These are phyloP conservation scores for Solanum hybrid DNA, from an alignment of 305 asterid species.

Conservation along the genomic window DNA sequence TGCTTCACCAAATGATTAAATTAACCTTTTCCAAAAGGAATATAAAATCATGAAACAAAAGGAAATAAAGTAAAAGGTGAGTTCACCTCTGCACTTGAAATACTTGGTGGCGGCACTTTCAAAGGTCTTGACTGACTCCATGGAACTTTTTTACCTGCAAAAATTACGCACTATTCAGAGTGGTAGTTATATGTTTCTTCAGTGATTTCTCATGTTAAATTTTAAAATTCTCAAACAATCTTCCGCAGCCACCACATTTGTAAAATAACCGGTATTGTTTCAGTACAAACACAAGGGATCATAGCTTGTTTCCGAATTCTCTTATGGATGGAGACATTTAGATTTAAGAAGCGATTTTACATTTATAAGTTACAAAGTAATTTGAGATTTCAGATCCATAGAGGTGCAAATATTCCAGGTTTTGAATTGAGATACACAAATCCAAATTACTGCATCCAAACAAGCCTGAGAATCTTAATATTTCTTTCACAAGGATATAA, in stretches of 20 bases:
- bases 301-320: neutral
- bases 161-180: conserved; percentile 12
- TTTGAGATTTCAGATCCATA: neutral
- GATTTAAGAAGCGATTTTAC: neutral
- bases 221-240: neutral
- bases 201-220: neutral
- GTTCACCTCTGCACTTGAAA: conserved; percentile 55
- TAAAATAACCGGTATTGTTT: neutral
- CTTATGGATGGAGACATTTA: neutral
- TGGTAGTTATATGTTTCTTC: neutral
- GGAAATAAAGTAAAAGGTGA: neutral
- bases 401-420: neutral
- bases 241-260: neutral
- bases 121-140: conserved; percentile 69
- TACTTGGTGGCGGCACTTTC: conserved; percentile 41
- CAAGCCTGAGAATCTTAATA: neutral
- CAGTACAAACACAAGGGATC: neutral
- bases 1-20: neutral
- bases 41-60: conserved; percentile 5
- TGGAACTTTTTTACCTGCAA: conserved; percentile 49
- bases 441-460: neutral
- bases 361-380: neutral
- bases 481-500: neutral
- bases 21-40: neutral
- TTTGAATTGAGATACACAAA: neutral